Conservation (phyloP, 106 monocot genomes). For the Dioscorea zingiberensis region DNA sequence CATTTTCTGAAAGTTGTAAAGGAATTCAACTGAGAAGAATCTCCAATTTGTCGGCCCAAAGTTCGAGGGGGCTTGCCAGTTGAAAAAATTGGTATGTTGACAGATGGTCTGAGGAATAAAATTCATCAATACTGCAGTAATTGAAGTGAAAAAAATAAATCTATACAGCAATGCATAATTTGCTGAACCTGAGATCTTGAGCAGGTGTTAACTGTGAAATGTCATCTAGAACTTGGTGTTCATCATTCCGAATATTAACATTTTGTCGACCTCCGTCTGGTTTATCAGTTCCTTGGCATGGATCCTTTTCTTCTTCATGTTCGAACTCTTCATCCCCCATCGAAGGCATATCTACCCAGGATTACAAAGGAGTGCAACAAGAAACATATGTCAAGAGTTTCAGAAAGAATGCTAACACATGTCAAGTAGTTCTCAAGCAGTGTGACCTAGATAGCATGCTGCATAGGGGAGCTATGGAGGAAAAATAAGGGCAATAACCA, state of each 20-base stretch:
- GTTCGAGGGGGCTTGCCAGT: slow-evolving; percentile 46
- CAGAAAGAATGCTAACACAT: neutral
- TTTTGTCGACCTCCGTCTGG: slow-evolving; percentile 31
- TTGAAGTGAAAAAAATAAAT: neutral
- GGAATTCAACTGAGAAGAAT: neutral
- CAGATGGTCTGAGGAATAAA: slow-evolving; percentile 23
- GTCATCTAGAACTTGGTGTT: slow-evolving; percentile 16
- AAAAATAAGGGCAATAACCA: neutral
- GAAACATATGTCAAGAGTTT: neutral
- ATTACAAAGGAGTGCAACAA: slow-evolving; percentile 1
- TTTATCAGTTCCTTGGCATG: slow-evolving; percentile 29
- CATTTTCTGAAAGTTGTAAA: neutral
- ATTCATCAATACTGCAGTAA: neutral
- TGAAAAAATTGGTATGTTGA: slow-evolving; percentile 34
- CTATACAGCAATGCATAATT: neutral
- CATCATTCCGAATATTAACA: slow-evolving; percentile 24
- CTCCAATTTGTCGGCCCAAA: neutral
- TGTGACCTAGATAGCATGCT: too few species aligned
- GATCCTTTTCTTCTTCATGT: slow-evolving; percentile 37
- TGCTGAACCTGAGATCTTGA: slow-evolving; percentile 46
- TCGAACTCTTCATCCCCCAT: slow-evolving; percentile 39
- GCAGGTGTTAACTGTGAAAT: slow-evolving; percentile 45
- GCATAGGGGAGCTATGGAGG: neutral
- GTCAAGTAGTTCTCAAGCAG: too few species aligned
- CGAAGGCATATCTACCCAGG: slow-evolving; percentile 5